phyloP scores from a whole-genome alignment of 163 green algal species.

The Coccomyxa subellipsoidea region DNA sequence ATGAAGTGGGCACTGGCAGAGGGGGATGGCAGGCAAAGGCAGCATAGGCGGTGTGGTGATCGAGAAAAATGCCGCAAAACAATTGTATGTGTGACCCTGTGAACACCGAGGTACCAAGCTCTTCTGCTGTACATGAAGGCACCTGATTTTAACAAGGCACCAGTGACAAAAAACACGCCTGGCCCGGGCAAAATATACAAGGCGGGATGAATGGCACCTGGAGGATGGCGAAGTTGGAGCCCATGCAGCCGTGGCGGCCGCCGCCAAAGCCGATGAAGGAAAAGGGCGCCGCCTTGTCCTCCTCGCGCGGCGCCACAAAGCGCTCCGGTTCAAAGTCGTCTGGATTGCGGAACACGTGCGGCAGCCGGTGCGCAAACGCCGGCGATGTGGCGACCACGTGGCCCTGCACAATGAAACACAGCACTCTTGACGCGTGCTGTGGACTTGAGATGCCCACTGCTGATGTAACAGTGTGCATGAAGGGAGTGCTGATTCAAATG shows the following conservation, averaged over 20 bases:
- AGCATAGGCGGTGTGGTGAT: too few relatives aligned
- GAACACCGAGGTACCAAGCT: too few relatives aligned
- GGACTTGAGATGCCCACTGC: too few relatives aligned
- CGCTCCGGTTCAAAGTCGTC: slow-evolving; percentile 83
- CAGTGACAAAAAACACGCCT: too few relatives aligned
- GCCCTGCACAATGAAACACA: slow-evolving; percentile 48
- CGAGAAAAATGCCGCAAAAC: too few relatives aligned
- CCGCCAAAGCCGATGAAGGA: slow-evolving; percentile 94
- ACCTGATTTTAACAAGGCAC: too few relatives aligned
- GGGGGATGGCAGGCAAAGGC: too few relatives aligned
- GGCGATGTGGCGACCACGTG: slow-evolving; percentile 85
- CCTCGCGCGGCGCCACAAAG: slow-evolving; percentile 72
- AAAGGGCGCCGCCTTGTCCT: slow-evolving; percentile 87
- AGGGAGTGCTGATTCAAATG: too few relatives aligned
- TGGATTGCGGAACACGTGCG: slow-evolving; percentile 73
- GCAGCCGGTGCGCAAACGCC: slow-evolving; percentile 80
- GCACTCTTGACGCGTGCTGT: too few relatives aligned
- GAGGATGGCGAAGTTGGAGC: slow-evolving; percentile 94
- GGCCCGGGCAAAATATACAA: background rate
- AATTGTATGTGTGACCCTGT: too few relatives aligned
- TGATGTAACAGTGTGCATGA: too few relatives aligned
- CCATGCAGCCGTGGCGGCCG: slow-evolving; percentile 96
- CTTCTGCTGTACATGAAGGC: background rate
- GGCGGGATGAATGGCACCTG: slow-evolving; percentile 36
- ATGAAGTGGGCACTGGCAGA: too few relatives aligned